Evolutionary conservation across 768 basidiomycete species (phyloP).

Genomic region (Collybiopsis confluens): DNA sequence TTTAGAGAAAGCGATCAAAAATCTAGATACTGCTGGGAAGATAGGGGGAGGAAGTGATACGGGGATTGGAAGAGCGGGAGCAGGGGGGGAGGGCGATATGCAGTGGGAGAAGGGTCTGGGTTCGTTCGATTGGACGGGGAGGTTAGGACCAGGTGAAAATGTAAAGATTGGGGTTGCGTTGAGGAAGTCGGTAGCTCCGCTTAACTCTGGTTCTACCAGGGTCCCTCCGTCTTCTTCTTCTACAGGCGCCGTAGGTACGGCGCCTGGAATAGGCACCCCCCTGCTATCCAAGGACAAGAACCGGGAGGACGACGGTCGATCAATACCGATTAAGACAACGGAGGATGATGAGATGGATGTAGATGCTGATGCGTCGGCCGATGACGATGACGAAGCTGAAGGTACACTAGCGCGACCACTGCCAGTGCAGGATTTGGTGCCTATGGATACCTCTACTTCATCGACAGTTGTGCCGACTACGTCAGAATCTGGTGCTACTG

Average conservation of each 20-base stretch:
- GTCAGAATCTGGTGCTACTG: no score
- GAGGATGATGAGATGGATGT: conserved; percentile 9
- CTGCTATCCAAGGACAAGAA: conserved; percentile 42
- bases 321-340: conserved; percentile 15
- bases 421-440: not conserved
- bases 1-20: conserved; percentile 70
- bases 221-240: no score
- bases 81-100: not conserved
- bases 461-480: no score
- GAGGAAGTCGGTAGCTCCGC: no score
- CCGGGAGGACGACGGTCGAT: no score
- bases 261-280: no score
- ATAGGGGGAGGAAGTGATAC: conserved; percentile 70
- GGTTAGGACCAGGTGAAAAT: conserved; percentile 36
- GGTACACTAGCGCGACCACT: no score
- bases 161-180: conserved; percentile 43
- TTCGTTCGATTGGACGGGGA: conserved; percentile 15
- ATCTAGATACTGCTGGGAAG: conserved; percentile 82
- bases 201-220: no score
- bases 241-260: no score
- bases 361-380: conserved; percentile 11
- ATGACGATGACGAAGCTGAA: conserved; percentile 10
- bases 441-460: not conserved
- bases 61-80: not conserved
- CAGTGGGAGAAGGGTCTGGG: not conserved